Evolutionary conservation across 768 basidiomycete species (phyloP), one percentile per base, ranked within the genome.

Genomic region (Suillus clintonianus): DNA sequence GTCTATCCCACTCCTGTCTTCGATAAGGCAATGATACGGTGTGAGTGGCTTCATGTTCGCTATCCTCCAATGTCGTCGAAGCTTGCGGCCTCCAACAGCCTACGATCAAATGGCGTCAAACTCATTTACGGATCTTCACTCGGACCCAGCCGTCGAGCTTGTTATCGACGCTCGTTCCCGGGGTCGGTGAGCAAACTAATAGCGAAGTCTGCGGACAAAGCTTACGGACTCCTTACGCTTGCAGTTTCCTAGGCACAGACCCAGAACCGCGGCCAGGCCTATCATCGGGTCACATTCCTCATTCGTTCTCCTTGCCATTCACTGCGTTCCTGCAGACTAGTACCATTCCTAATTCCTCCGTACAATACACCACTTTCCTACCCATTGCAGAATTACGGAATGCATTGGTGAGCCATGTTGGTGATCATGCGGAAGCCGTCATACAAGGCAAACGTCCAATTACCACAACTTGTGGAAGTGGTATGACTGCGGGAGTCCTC

Each of bases 401-500:
- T 59, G 88, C 84, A 36, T 77, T 98, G 42, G 80, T 83, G 42
- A 76, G 83, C n/a, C 82, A 85, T 19, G 76, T 97, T 37, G 92
- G 94, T 37, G 82, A 85, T 60, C 74, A 82, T 63, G 81, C 84
- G 34, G 76, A 85, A n/a, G 72, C 81, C 47, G 79, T 96, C 11
- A 76, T 90, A 51, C 74, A 80, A 13, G 92, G 91, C 19, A 77
- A 86, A 64, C 80, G 83, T 59, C 72, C 80, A 24, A 85, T 96
- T 36, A 83, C 89, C 6, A 86, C 91, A 14, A 90, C 83, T 63
- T 99, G 97, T 78, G 97, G 97, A 58, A 97, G 94, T 72, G 97
- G 97, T 50, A 98, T 99, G 97, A 97, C 96, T n/a, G 97, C 97
- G 13, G 93, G 86, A 4, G 81, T 98, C 15, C 81, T 98, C 7